A percentile compares a stretch with the other conserved stretches of the same genome.
phyloP scores from a whole-genome alignment of 352 stramenopile species.

The Phytopythium delawarense region DNA sequence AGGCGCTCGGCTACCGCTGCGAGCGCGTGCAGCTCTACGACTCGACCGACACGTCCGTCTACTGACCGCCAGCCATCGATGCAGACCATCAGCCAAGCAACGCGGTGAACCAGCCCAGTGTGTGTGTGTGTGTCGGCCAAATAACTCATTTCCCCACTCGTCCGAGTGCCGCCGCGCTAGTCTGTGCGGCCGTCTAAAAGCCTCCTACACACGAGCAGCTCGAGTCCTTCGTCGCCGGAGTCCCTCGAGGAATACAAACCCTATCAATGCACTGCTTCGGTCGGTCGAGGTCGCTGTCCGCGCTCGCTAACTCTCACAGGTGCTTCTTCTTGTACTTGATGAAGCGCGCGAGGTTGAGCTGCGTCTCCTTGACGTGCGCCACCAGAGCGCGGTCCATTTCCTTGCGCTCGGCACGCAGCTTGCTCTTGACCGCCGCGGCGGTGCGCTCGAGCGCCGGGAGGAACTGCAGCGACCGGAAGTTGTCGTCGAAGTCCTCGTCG shows the following conservation, averaged over 20 bases:
- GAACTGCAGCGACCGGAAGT: slow-evolving; percentile 64
- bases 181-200: slow-evolving; percentile 1
- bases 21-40: slow-evolving; percentile 67
- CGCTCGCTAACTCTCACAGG: slow-evolving; percentile 29
- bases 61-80: slow-evolving; percentile 10
- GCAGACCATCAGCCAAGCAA: neutral
- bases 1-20: slow-evolving; percentile 70
- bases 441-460: slow-evolving; percentile 62
- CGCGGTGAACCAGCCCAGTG: neutral
- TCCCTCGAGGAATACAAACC: neutral
- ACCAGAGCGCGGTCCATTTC: slow-evolving; percentile 73
- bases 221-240: neutral
- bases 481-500: slow-evolving; percentile 74
- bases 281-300: neutral
- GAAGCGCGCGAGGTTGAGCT: slow-evolving; percentile 83
- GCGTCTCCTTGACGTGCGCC: slow-evolving; percentile 83
- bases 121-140: neutral
- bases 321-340: slow-evolving; percentile 92
- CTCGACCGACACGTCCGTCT: slow-evolving; percentile 37
- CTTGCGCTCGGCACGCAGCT: slow-evolving; percentile 76
- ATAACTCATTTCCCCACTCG: slow-evolving; percentile 2
- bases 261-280: neutral
- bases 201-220: neutral
- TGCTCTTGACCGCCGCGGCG: slow-evolving; percentile 53
- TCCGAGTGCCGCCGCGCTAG: neutral